Evolutionary conservation across 495 filamentous ascomycete species (phyloP), one percentile per base, ranked within the genome.

Genomic region (Aspergillus wentii): DNA sequence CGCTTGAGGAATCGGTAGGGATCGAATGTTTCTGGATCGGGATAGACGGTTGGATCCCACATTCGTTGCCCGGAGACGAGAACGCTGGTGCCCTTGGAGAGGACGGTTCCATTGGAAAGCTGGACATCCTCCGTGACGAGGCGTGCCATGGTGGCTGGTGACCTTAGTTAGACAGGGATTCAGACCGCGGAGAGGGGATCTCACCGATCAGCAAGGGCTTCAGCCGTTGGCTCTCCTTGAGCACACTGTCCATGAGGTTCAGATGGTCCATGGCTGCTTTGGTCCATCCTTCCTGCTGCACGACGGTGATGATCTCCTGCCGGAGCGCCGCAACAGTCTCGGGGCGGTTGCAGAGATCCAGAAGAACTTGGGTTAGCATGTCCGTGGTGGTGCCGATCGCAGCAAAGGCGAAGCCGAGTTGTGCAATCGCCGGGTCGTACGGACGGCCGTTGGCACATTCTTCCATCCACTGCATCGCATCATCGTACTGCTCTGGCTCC

Each of bases 1-100:
- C 68, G 55, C 3, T 59, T 57, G 32, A 62, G 49, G 43, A 74
- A 78, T 8, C 73, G 69, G 25, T 59, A 59, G 10, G 57, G 62
- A 43, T 79, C 68, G 56, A 61, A 79, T 13, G 43, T 45, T 8
- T 57, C 47, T 3, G 73, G 56, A 21, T 65, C 47, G 6, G 58
- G 52, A 46, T 76, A 75, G 33, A 72, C 39, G 2, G 41, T 15
- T 13, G 67, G 56, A 43, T 78, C 67, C 50, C 46, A 17, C 39
- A 62, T 54, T 29, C 47, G 17, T 35, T 54, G 50, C 4, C 50
- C 39, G 7, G 66, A 66, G 13, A 75, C 55, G 8, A 41, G 44
- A 13, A 73, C 50, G 4, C 30, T 52, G 20, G 52, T 54, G 14
- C 62, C 65, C 22, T 60, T 57, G 15, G 64, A 60, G 17, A 68